phyloP scores from a whole-genome alignment of 2,329 filamentous ascomycete species.

The Clonostachys chloroleuca region DNA sequence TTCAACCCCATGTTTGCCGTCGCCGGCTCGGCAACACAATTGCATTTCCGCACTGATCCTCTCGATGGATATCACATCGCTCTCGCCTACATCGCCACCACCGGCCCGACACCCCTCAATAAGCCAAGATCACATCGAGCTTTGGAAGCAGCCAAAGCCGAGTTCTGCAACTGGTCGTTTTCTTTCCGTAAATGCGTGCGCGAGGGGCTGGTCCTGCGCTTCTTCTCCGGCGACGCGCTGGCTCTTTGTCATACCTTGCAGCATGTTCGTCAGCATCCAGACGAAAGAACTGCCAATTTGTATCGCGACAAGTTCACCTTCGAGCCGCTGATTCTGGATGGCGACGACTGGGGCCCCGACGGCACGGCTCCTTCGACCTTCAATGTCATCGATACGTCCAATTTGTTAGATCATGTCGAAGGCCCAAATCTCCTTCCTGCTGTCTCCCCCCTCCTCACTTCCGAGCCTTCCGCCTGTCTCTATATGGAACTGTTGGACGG shows the following conservation, averaged over 20 bases:
- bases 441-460: background rate
- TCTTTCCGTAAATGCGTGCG: conserved; percentile 26
- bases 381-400: conserved; percentile 51
- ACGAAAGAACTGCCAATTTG: conserved; percentile 25
- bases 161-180: conserved; percentile 40
- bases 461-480: too few species aligned
- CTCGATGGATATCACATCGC: conserved; percentile 54
- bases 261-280: conserved; percentile 15
- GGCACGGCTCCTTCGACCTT: conserved; percentile 35
- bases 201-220: conserved; percentile 32
- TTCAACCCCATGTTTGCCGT: conserved; percentile 39
- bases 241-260: conserved; percentile 48
- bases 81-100: conserved; percentile 31
- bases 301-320: conserved; percentile 35
- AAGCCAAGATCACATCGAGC: conserved; percentile 4
- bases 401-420: conserved; percentile 32
- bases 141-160: conserved; percentile 26
- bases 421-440: conserved; percentile 4
- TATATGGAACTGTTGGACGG: too few species aligned
- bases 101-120: conserved; percentile 30
- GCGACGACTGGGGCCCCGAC: conserved; percentile 27
- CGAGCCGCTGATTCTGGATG: conserved; percentile 33
- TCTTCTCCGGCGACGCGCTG: conserved; percentile 42
- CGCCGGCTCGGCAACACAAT: conserved; percentile 21
- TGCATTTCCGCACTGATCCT: conserved; percentile 47